Conservation (phyloP, 2,329 filamentous ascomycete genomes). For the Botrytis cinerea region DNA sequence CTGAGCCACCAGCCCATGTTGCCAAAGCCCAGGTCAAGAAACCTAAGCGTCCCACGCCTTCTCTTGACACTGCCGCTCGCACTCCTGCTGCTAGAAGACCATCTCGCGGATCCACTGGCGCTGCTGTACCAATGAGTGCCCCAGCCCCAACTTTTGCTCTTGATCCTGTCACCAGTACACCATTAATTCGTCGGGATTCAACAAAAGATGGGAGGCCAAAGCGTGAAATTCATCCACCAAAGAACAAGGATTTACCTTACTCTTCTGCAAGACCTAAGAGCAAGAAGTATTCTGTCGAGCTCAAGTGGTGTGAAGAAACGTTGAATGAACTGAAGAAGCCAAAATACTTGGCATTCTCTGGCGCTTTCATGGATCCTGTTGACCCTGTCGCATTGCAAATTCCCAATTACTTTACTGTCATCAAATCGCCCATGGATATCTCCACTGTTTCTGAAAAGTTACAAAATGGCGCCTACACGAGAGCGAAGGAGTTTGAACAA, state of each 20-base stretch:
- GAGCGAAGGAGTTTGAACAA: constrained; percentile 79
- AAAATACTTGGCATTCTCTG: constrained; percentile 68
- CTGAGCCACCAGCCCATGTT: constrained; percentile 47
- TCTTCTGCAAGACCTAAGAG: constrained; percentile 79
- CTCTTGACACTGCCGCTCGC: constrained; percentile 44
- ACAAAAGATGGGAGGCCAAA: constrained; percentile 80
- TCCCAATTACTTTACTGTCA: constrained; percentile 86
- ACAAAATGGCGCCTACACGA: constrained; percentile 75
- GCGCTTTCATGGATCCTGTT: constrained; percentile 79
- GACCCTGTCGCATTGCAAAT: constrained; percentile 94
- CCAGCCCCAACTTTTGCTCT: constrained; percentile 67
- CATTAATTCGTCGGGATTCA: constrained; percentile 83
- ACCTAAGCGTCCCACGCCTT: constrained; percentile 60
- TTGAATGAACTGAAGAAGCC: constrained; percentile 74
- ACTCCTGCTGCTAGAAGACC: constrained; percentile 43
- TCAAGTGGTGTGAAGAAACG: constrained; percentile 86
- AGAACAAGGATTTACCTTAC: constrained; percentile 89
- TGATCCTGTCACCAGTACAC: constrained; percentile 69
- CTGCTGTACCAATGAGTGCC: constrained; percentile 42
- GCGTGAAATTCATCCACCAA: constrained; percentile 89
- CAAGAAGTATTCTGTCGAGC: constrained; percentile 84
- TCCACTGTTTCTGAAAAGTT: constrained; percentile 79
- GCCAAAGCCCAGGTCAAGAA: constrained; percentile 56
- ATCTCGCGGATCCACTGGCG: constrained; percentile 38
- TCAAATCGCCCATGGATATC: constrained; percentile 97